These are phyloP conservation scores for Afroboletus lepidellus DNA, from an alignment of 1,284 basidiomycete genomes.

Conservation along the genomic window DNA sequence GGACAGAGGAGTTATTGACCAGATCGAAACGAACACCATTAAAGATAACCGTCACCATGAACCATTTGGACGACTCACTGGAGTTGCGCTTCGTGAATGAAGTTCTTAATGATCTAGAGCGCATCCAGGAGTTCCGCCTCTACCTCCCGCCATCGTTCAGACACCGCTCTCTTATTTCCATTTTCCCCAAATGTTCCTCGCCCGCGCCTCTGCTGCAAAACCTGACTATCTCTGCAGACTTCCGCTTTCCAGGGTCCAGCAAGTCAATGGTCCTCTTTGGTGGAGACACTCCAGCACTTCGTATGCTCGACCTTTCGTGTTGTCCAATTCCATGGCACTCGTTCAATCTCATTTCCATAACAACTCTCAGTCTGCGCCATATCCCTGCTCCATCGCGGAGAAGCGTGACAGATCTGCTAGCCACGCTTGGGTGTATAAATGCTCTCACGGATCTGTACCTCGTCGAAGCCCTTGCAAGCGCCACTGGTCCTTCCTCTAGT, in stretches of 20 bases:
- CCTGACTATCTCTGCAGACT: not conserved
- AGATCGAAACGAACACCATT: constrained; percentile 34
- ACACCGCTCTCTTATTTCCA: too few species aligned
- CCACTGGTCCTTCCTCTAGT: not conserved
- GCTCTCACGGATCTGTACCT: constrained; percentile 28
- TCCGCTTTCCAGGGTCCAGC: not conserved
- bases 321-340: constrained; percentile 29
- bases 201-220: constrained; percentile 7
- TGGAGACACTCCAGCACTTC: constrained; percentile 27
- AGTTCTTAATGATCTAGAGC: too few species aligned
- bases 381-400: constrained; percentile 13
- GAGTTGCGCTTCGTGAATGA: constrained; percentile 4
- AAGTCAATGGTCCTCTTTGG: not conserved
- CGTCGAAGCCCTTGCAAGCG: constrained; percentile 14
- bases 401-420: constrained; percentile 20
- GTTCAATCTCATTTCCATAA: constrained; percentile 26
- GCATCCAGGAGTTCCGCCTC: too few species aligned
- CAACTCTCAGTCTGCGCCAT: constrained; percentile 22
- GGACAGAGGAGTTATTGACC: constrained; percentile 32
- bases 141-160: too few species aligned
- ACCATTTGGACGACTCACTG: too few species aligned
- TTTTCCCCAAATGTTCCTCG: constrained; percentile 6
- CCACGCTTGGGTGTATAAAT: constrained; percentile 28
- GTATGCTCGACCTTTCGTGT: constrained; percentile 24
- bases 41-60: constrained; percentile 14